Evolutionary conservation across 106 monocot genomes (phyloP), one percentile per base, ranked within the genome.

Genomic region (Apostasia shenzhenica): DNA sequence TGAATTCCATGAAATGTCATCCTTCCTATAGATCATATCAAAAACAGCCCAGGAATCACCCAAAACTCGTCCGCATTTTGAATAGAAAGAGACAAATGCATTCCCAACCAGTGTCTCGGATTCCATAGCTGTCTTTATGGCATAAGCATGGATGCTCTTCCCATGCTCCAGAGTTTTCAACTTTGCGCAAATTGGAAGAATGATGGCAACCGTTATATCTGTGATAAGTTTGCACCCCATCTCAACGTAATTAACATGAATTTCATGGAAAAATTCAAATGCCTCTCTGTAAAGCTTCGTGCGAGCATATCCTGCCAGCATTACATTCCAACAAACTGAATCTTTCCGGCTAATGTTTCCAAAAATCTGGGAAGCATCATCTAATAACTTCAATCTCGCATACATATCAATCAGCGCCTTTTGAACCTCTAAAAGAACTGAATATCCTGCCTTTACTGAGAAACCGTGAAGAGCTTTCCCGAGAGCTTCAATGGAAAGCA

Each of bases 1-100:
- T 4, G 92, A 83, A 72, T 92, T 92, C 88, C 85, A 88, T 14
- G 92, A 81, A 38, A 92, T 54, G 10, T 79, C 81, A 65, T 88
- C 88, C 72, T 86, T 92, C 39, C 40, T 55, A 26, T 13, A 49
- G 44, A 88, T 85, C 51, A 55, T 41, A 14, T 44, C 12, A 68
- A 92, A 92, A 11, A 59, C 41, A 13, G 1, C 42, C 6, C n/a
- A 26, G 1, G 88, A 82, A 71, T 82, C 85, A 67, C 55, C 40
- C 11, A 68, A 45, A 2, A 68, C 64, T 52, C 42, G 51, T 42
- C 83, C 81, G 50, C 88, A 92, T 48, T 85, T 92, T 54, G 92
- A 78, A 39, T 88, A 86, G 80, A 86, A 76, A 0, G 88, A 88
- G 0, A 83, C 67, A 39, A 88, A 73, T 7, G 85, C 82, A 81